Evolutionary conservation across 2,329 filamentous ascomycete genomes (phyloP), one percentile per base, ranked within the genome.

Genomic region (Trichoderma brevicompactum): DNA sequence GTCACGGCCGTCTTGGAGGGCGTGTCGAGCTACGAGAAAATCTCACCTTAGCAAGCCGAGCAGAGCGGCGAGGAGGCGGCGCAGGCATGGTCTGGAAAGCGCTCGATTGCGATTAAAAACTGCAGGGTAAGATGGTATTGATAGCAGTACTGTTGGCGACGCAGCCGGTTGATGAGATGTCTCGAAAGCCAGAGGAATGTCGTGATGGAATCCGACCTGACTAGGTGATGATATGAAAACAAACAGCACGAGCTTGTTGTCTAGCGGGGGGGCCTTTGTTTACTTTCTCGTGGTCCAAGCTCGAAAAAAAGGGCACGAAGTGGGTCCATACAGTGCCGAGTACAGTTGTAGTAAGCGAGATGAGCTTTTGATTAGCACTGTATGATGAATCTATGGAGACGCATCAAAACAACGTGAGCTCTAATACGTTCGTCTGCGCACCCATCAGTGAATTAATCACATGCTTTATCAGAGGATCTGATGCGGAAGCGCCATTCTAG

Each of bases 61-160:
- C 79, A 63, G 79, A 81, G 66, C 79, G 79, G 71, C 79, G 79
- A 72, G 78, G 78, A 65, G 78, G 77, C 64, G 77, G 77, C 62
- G 60, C 41, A 54, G 78, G 76, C 77, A 80, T 81, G 67, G 54
- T 75, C 55, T 50, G 28, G 41, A 43, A 56, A 28, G 61, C 60
- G 53, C 59, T 63, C 48, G 28, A 59, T 38, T 59, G 10, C 54
- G 46, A 17, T 19, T 58, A 63, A 62, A 58, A 53, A 43, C 41
- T 46, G 49, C 23, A 54, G 34, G 49, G n/a, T 62, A 50, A 49
- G 23, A n/a, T 53, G 43, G 61, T 54, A 54, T 54, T 63, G 60
- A 15, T 63, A 63, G 60, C 49, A 46, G 60, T 63, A 63, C 28
- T 54, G 54, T 53, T 28, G 7, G 17, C 12, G 36, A 46, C 43